Base-by-base conservation (phyloP, 2,329 filamentous ascomycete species). In the Colletotrichum spinosum region DNA sequence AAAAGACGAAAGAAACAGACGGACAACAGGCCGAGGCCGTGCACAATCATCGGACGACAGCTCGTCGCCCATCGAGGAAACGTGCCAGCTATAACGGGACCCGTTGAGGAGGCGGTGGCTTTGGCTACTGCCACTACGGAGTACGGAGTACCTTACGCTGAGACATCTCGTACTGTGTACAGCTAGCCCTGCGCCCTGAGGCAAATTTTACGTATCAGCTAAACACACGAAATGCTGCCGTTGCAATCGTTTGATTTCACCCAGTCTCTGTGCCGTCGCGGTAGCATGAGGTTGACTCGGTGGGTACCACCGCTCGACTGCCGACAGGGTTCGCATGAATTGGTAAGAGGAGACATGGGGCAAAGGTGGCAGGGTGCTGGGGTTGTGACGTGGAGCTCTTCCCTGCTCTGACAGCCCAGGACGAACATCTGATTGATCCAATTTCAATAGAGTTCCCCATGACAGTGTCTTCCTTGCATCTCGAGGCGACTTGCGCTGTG, bases 31-130 rank as follows among this genome's bases (percentile, higher is more conserved):
- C 52, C 34, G 2, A 25, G 35, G 15, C 58, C 49, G 58, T 65
- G 63, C 63, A 53, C 10, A 48, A 41, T 56, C 15, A 62, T 65
- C 62, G 63, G 63, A 65, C 62, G 63, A 37, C 62, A 62, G 63
- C 41, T 57, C 41, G 35, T 50, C 37, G 37, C 25, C 25, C 25
- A 25, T 25, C 25, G 25, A 25, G 54, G 44, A 45, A 57, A 57
- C 55, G 37, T 57, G 63, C 58, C 38, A 25, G 55, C 46, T 15
- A 33, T 49, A 15, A 39, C 35, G 15, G 50, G 37, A 44, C 56
- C 48, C 56, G 49, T 55, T 60, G 61, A 54, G 15, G 44, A 56
- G 42, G 54, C 54, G 44, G 55, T 48, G 57, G 39, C 45, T 25
- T 10, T 39, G 50, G 56, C 56, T 55, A 50, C 55, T 25, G 25